Base-by-base conservation (phyloP, 2,329 filamentous ascomycete genomes). In the Diplodia scrobiculata region DNA sequence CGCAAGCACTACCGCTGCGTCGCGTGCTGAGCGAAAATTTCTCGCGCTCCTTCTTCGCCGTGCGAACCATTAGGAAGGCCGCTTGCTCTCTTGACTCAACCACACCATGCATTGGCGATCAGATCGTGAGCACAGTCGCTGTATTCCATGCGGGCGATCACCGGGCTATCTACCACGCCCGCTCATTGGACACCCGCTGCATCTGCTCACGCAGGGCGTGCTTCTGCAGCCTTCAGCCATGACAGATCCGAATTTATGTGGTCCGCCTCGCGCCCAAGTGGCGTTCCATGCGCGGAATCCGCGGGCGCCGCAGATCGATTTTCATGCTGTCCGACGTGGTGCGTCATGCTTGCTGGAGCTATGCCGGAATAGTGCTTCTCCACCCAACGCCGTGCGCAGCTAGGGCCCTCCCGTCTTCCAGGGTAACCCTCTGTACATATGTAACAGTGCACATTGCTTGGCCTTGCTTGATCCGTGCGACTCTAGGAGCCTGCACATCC, bases 91-190 rank as follows among this genome's bases (percentile, higher is more conserved):
- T 27, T 62, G 58, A 50, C 41, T 62, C 58, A 50, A 36, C 48
- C 45, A 34, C 45, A 62, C 17, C 58, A 50, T 62, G 58, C 58
- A 62, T 34, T 34, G 58, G 58, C 58, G 58, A 62, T 62, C 58
- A 25, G 58, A 62, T 62, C 45, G 58, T 17, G 58, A 36, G 58
- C 58, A 62, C 58, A 36, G 58, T 50, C 27, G 38, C 21, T 62
- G 45, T 50, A 36, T 50, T 62, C 29, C 45, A 50, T 62, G 58
- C 38, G 10, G 58, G 2, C 58, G 58, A 62, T 62, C 58, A 62
- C 10, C 45, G 7, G 5, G 41, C 58, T 60, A 60, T 48, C 41
- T 34, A 19, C 45, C 45, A 10, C 14, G 14, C 7, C 27, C 27
- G 55, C 41, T 17, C 38, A 48, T 60, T 48, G 55, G 55, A 27